Evolutionary conservation across 1,284 basidiomycete genomes (phyloP), one percentile per base, ranked within the genome.

Genomic region (Boletus sp.): DNA sequence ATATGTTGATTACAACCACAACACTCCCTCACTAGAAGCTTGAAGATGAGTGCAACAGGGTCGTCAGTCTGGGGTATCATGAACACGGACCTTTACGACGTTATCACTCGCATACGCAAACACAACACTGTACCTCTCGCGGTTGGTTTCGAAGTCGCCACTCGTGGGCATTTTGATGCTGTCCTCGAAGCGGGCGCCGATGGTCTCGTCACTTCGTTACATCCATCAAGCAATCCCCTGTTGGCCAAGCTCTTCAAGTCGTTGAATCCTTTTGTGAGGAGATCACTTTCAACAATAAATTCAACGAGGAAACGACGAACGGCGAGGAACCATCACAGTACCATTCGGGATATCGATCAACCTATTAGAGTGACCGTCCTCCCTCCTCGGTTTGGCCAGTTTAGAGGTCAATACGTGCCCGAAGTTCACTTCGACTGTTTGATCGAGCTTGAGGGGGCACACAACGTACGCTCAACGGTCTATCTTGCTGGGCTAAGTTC

Each of bases 361-460:
- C 44, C 56, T 14, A 59, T 58, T 23, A 44, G 56, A 33, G 31
- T n/a, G 13, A 49, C 56, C 4, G 13, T 58, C 14, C 40, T 46
- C 9, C 56, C 55, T 21, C 55, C 31, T 3, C 31, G 31, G 25
- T 58, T 58, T 37, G 56, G 55, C 31, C 31, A 58, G 55, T 58
- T 58, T 44, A 31, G 56, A 44, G 56, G 56, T 33, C 56, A 58
- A 46, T 58, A 58, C 16, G 55, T 58, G 35, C 56, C 55, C 9
- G 56, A 58, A 23, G 56, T 40, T 11, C 55, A 58, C 40, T 57
- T 58, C 44, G 56, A 58, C 17, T 58, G 56, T 21, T 55, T 58
- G 17, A 28, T 58, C 40, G 56, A 58, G 44, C 56, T 58, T 27
- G 56, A 58, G 33, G 56, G 58, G 37, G 56, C 31, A 16, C 54